These are phyloP conservation scores for Saccharomyces hybrid DNA, from an alignment of 1,139 yeast species.

Conservation along the genomic window DNA sequence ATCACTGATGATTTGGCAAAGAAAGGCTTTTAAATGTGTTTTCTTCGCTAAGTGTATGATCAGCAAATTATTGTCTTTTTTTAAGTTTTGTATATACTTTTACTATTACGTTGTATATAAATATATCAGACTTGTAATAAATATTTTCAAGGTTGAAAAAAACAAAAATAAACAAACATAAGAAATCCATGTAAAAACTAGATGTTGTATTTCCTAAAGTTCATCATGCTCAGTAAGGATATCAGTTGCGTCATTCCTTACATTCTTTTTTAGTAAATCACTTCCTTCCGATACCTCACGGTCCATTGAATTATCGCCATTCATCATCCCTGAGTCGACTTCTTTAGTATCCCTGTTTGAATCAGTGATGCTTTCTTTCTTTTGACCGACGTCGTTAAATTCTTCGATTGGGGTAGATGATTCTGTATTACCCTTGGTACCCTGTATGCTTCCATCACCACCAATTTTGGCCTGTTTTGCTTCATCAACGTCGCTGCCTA, in stretches of 20 bases:
- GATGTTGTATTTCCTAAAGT: not conserved
- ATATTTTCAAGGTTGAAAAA: not conserved
- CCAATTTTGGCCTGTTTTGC: not conserved
- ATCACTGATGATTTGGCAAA: conserved; percentile 63
- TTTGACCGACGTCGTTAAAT: not conserved
- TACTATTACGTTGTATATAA: not conserved
- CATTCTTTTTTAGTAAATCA: not conserved
- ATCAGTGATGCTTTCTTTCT: not conserved
- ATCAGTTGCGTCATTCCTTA: not conserved
- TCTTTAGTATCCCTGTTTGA: not conserved
- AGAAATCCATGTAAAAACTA: not conserved
- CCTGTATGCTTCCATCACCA: not conserved
- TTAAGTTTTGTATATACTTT: not conserved
- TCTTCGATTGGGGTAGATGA: not conserved
- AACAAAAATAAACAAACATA: not conserved
- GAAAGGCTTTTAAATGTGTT: conserved; percentile 45
- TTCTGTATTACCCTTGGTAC: not conserved
- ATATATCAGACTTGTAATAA: not conserved
- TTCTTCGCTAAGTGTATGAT: not conserved
- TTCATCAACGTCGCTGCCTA: not conserved
- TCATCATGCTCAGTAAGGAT: not conserved
- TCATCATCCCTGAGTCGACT: not conserved
- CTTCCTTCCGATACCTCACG: too few species aligned
- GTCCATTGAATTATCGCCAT: too few species aligned
- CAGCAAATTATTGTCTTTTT: not conserved